A percentile compares a stretch with the other conserved stretches of the same genome.
Conservation (phyloP, 2,329 filamentous ascomycete species). For the Gnomoniopsis sp. region DNA sequence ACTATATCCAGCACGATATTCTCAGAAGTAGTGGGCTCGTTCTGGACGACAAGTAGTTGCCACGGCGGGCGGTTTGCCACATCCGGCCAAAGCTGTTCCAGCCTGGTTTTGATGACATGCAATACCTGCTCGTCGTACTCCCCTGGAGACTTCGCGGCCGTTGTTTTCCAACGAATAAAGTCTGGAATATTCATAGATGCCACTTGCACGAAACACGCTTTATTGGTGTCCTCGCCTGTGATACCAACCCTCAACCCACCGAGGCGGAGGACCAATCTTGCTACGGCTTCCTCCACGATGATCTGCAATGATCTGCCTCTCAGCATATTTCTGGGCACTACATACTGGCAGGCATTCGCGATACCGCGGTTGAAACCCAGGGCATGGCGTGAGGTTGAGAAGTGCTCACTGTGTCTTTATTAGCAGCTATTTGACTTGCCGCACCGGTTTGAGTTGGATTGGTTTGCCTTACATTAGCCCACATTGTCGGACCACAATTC, state of each 20-base stretch:
- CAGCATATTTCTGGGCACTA: constrained; percentile 17
- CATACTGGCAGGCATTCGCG: constrained; percentile 42
- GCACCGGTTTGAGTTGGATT: no score
- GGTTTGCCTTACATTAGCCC: constrained; percentile 12
- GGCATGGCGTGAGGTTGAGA: constrained; percentile 42
- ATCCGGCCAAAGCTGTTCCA: constrained; percentile 39
- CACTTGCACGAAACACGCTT: constrained; percentile 42
- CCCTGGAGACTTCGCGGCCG: constrained; percentile 12
- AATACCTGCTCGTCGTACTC: constrained; percentile 28
- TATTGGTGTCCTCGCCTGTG: constrained; percentile 37
- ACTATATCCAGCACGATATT: constrained; percentile 35
- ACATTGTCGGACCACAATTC: constrained; percentile 18
- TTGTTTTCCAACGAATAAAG: constrained; percentile 35
- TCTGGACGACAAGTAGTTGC: constrained; percentile 38
- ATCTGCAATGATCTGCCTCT: constrained; percentile 16
- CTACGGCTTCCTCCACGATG: constrained; percentile 36
- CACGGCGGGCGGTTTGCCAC: constrained; percentile 41
- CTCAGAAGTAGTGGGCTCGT: constrained; percentile 13
- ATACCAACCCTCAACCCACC: constrained; percentile 49
- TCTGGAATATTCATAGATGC: constrained; percentile 38
- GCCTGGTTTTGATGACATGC: constrained; percentile 33
- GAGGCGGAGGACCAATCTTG: constrained; percentile 38
- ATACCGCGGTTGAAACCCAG: constrained; percentile 47
- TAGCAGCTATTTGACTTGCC: neutral
- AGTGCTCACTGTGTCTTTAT: constrained; percentile 35